Conservation (phyloP, 495 filamentous ascomycete genomes). For the Penicillium steckii region DNA sequence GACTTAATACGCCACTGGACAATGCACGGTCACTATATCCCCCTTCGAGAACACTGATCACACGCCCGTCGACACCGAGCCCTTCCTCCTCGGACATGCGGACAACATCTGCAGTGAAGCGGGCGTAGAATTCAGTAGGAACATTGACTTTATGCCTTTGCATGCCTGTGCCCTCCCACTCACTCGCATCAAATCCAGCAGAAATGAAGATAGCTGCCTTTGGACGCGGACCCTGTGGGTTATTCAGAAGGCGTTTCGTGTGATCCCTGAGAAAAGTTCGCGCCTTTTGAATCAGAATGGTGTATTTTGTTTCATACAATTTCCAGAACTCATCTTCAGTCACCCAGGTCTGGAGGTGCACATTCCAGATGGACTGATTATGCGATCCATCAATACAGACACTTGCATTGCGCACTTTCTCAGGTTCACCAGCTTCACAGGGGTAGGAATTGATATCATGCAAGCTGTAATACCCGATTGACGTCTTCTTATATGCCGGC, state of each 20-base stretch:
- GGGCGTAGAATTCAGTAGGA: slow-evolving; percentile 93
- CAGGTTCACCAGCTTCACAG: slow-evolving; percentile 83
- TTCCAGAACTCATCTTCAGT: slow-evolving; percentile 82
- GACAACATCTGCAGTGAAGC: slow-evolving; percentile 81
- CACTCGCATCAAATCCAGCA: slow-evolving; percentile 94
- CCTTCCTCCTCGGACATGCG: slow-evolving; percentile 77
- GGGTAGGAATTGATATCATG: slow-evolving; percentile 99
- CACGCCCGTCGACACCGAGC: slow-evolving; percentile 71
- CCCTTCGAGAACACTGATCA: slow-evolving; percentile 92
- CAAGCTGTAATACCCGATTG: slow-evolving; percentile 91
- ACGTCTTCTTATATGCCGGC: slow-evolving; percentile 69
- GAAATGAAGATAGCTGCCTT: slow-evolving; percentile 90
- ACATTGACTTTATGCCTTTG: slow-evolving; percentile 93
- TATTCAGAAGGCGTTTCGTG: slow-evolving; percentile 56
- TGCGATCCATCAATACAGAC: slow-evolving; percentile 90
- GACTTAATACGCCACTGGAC: slow-evolving; percentile 82
- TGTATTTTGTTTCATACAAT: slow-evolving; percentile 76
- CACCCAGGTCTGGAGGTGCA: slow-evolving; percentile 89
- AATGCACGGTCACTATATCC: slow-evolving; percentile 93
- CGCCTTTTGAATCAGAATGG: slow-evolving; percentile 72
- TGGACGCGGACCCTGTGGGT: slow-evolving; percentile 53
- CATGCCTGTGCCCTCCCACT: slow-evolving; percentile 90
- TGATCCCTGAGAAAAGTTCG: slow-evolving; percentile 69
- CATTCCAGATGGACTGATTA: slow-evolving; percentile 90
- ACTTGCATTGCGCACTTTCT: slow-evolving; percentile 88